Base-by-base conservation (phyloP, 2,329 filamentous ascomycete genomes). In the Paecilomyces sp. region DNA sequence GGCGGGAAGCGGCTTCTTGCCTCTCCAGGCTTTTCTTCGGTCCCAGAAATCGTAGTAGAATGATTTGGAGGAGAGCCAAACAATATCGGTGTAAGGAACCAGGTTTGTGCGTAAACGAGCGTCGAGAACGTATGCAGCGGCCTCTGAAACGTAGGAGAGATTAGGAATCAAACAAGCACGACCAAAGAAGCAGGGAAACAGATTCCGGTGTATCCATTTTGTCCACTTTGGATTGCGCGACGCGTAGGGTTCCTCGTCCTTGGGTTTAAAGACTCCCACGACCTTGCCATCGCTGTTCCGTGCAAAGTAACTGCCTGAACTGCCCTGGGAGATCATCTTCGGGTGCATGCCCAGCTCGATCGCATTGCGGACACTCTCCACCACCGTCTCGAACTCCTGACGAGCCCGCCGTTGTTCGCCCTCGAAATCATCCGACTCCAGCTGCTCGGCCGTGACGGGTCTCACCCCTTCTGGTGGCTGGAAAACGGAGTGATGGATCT, bases 11-110 rank as follows among this genome's bases (percentile, higher is more conserved):
- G 89, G 82, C 75, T 91, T 96, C 76, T 89, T 90, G 72, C 92
- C 94, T 70, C 91, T 85, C 72, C 94, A 92, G 70, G 89, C 94
- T 67, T 88, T 91, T 69, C 92, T 85, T 22, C 93, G 86, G 70
- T 96, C 92, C 92, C 92, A 99, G 74, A 94, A 97, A 61, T 96
- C 94, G 72, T 99, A 99, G 75, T 95, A 92, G 74, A 99, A 99
- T 1, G 92, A 95, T 74, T 96, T 97, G 18, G 94, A 97, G 5
- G 93, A 95, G 28, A 99, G 81, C 70, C 89, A 90, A 34, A 97
- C 92, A 50, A 99, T 91, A 68, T 96, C 94, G 51, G 94, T 99
- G 69, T 97, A 97, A 0, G 94, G 94, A 4, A 99, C 95, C 66
- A 99, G 83, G 72, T 96, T 87, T 22, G 94, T 97, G 67, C 88